Base-by-base conservation (phyloP, 805 yeast genomes). In the Ogataea parapolymorpha region DNA sequence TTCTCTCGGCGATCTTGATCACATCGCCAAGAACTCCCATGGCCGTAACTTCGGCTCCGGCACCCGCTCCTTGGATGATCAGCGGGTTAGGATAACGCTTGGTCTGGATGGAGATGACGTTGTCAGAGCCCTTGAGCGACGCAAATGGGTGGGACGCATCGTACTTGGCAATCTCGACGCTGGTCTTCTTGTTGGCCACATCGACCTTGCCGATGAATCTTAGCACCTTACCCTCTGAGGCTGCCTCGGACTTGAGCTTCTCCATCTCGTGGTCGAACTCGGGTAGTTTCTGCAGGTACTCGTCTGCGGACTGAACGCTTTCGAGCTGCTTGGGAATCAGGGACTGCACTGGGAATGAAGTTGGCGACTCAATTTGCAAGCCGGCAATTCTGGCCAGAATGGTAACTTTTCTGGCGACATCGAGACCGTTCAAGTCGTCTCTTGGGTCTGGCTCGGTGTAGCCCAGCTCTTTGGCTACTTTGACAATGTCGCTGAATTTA, bases 361-460 rank as follows among this genome's bases (percentile, higher is more conserved):
- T 76, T 54, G 98, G 95, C 10, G 93, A 82, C 61, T 82, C 84
- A 27, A 93, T 86, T 45, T 78, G 70, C 40, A 85, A 75, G 3
- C 99, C 99, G 12, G 96, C 75, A 39, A 93, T 76, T 73, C 99
- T 85, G 34, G 96, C 95, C 49, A 93, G 77, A 51, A 93, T 93
- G 18, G 99, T 89, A 23, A 93, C 96, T 67, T 93, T 93, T 76
- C 99, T 84, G 32, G 99, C 99, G 46, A 93, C 96, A 61, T 93
- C 99, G 62, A 93, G 75, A 40, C 99, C 99, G 65, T 91, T 93
- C 66, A 93, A 78, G 63, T 93, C 99, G 65, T 93, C 99, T 69
- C 99, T 83, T 66, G 99, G 99, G 65, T 93, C 99, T 36, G 99
- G 99, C 69, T 93, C 99, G 30, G 97, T 91, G 76, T 88, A 93